phyloP scores from a whole-genome alignment of 306 rosid species.

The Potentilla sterilis region DNA sequence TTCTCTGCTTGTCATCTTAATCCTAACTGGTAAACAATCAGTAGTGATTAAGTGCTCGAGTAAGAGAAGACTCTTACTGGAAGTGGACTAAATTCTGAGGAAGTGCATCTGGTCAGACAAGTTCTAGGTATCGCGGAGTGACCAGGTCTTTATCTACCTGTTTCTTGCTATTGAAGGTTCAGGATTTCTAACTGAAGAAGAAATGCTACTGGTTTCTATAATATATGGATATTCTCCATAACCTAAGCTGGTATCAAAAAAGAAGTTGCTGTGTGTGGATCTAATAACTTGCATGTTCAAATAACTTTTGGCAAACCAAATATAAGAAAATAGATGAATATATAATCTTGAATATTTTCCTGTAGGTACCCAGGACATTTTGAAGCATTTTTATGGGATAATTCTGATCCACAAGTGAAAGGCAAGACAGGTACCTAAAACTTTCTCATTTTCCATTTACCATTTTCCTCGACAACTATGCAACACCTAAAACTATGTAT shows the following conservation, averaged over 20 bases:
- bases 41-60: not conserved
- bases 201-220: too few species aligned
- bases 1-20: not conserved
- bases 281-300: not conserved
- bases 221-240: not conserved
- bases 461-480: not conserved
- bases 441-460: not conserved
- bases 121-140: slow-evolving; percentile 39
- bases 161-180: not conserved
- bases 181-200: not conserved
- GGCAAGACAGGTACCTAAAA: slow-evolving; percentile 24
- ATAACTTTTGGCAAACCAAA: not conserved
- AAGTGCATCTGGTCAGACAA: not conserved
- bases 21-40: not conserved
- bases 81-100: not conserved
- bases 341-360: not conserved
- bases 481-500: not conserved
- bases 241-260: not conserved
- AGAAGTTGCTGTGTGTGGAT: not conserved
- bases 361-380: slow-evolving; percentile 29
- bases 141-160: slow-evolving; percentile 23
- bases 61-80: not conserved
- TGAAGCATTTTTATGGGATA: slow-evolving; percentile 43
- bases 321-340: not conserved
- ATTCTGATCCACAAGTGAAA: slow-evolving; percentile 2